phyloP scores from a whole-genome alignment of 2,329 filamentous ascomycete genomes.

The Neurospora sp. region DNA sequence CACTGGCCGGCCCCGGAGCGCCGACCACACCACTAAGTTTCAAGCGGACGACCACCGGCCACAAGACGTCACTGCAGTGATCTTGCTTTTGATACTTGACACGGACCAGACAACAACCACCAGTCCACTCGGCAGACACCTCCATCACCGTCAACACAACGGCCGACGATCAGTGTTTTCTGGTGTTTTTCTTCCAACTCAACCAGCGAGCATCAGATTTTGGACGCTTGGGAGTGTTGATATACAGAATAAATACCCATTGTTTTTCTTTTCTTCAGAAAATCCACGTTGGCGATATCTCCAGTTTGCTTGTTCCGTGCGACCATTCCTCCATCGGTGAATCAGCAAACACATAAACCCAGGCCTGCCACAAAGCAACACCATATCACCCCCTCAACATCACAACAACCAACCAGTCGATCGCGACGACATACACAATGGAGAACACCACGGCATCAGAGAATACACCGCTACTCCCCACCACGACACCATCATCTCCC shows the following conservation, averaged over 20 bases:
- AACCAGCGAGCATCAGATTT: not conserved
- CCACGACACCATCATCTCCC: conserved; percentile 8
- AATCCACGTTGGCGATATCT: not conserved
- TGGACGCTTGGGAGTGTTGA: not conserved
- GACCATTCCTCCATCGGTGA: not conserved
- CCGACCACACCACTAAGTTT: not conserved
- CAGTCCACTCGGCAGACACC: not conserved
- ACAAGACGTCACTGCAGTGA: not conserved
- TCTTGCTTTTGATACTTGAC: not conserved
- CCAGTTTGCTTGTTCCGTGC: not conserved
- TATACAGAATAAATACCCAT: not conserved
- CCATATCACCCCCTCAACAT: not conserved
- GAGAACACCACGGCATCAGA: conserved; percentile 8
- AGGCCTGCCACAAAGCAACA: not conserved
- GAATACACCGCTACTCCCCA: conserved; percentile 13
- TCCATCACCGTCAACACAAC: not conserved
- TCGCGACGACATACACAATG: conserved; percentile 6
- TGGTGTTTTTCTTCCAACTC: not conserved
- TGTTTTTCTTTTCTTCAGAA: not conserved
- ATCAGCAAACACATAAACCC: not conserved
- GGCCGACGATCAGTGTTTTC: not conserved
- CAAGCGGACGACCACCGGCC: not conserved
- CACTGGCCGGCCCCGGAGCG: not conserved
- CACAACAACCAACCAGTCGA: not conserved
- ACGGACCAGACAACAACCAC: not conserved